Evolutionary conservation across 2,329 filamentous ascomycete genomes (phyloP).

Genomic region (Ascosphaera acerosa): DNA sequence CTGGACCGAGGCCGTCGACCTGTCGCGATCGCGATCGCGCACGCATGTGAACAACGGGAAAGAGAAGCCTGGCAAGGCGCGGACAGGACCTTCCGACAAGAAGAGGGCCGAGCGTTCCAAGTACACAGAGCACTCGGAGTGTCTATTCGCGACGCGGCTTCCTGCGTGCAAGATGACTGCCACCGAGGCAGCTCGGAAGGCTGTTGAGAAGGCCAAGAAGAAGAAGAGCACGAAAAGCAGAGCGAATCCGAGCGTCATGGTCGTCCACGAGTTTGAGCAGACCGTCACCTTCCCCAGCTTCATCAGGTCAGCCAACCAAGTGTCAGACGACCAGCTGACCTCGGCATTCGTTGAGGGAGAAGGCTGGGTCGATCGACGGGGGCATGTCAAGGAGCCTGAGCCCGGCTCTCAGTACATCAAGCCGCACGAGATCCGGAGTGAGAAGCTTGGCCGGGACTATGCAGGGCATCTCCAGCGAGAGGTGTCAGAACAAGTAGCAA

Average conservation of each 20-base stretch:
- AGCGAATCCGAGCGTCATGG: slow-evolving; percentile 33
- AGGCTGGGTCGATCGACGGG: slow-evolving; percentile 66
- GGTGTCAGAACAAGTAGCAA: slow-evolving; percentile 4
- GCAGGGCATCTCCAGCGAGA: slow-evolving; percentile 3
- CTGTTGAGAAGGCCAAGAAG: slow-evolving; percentile 4
- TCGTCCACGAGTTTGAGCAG: slow-evolving; percentile 77
- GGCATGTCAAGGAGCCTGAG: slow-evolving; percentile 34
- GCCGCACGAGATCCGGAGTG: slow-evolving; percentile 10
- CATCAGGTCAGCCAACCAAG: slow-evolving; percentile 31
- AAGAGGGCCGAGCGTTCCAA: slow-evolving; percentile 40
- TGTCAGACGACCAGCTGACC: slow-evolving; percentile 22
- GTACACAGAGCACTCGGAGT: slow-evolving; percentile 56
- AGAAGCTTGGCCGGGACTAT: slow-evolving; percentile 10
- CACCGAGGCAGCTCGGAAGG: slow-evolving; percentile 10
- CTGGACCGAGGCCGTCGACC: slow-evolving; percentile 47
- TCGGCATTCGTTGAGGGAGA: slow-evolving; percentile 54
- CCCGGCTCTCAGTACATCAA: slow-evolving; percentile 8
- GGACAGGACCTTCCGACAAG: no score
- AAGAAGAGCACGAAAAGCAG: slow-evolving; percentile 36
- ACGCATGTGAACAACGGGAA: slow-evolving; percentile 19
- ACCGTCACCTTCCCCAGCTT: slow-evolving; percentile 64
- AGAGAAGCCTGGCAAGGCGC: slow-evolving; percentile 24
- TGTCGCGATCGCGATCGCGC: no score
- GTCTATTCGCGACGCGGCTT: slow-evolving; percentile 60
- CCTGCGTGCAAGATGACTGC: slow-evolving; percentile 28